A percentile compares a stretch with the other conserved stretches of the same genome.
Conservation (phyloP, 1,139 yeast species). For the Scheffersomyces titani region DNA sequence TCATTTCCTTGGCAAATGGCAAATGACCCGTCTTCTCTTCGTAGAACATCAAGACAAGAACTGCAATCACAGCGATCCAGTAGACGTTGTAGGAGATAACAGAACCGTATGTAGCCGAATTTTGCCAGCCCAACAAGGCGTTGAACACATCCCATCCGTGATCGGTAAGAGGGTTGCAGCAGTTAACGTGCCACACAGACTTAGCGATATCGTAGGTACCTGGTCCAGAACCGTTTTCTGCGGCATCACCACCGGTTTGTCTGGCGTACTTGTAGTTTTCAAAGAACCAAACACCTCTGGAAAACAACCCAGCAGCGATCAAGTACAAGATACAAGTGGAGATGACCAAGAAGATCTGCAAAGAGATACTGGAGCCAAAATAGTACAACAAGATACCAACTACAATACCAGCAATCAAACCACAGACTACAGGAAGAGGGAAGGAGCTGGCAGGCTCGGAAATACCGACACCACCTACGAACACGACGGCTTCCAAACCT, state of each 20-base stretch:
- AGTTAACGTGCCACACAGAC: constrained; percentile 94
- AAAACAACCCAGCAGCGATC: constrained; percentile 47
- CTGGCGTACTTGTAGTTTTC: constrained; percentile 64
- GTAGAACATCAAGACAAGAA: constrained; percentile 20
- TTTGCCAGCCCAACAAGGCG: constrained; percentile 50
- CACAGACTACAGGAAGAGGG: constrained; percentile 40
- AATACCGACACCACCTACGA: constrained; percentile 51
- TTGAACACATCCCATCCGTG: constrained; percentile 94
- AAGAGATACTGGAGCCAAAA: constrained; percentile 43
- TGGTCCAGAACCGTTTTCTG: constrained; percentile 91
- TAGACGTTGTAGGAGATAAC: constrained; percentile 26
- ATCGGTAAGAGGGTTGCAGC: constrained; percentile 89
- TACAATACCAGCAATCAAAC: constrained; percentile 34
- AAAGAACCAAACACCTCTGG: constrained; percentile 84
- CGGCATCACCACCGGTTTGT: constrained; percentile 67
- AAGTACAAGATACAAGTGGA: constrained; percentile 46
- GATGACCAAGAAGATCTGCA: constrained; percentile 42
- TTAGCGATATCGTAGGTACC: constrained; percentile 85
- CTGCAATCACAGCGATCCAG: constrained; percentile 20
- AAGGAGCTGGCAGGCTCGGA: constrained; percentile 39
- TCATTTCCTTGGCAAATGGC: constrained; percentile 21
- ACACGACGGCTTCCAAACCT: constrained; percentile 51
- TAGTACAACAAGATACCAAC: constrained; percentile 41
- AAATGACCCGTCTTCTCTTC: constrained; percentile 28
- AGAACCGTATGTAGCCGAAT: constrained; percentile 27